phyloP scores from a whole-genome alignment of 352 stramenopile genomes.

The Phytophthora gonapodyides region DNA sequence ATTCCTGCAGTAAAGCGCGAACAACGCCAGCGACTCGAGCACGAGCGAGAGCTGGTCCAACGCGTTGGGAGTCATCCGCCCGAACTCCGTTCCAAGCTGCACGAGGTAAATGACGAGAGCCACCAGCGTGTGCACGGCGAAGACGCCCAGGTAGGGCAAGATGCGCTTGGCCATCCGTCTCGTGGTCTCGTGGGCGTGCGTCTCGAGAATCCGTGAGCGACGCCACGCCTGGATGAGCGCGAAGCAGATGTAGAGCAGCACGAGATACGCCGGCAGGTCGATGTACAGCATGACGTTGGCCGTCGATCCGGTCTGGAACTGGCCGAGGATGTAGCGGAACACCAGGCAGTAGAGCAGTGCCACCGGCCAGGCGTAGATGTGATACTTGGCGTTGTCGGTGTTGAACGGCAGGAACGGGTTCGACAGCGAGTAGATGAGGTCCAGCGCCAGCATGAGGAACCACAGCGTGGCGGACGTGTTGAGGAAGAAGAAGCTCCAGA shows the following conservation, averaged over 20 bases:
- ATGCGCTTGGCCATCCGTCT: conserved; percentile 86
- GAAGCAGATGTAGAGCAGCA: conserved; percentile 67
- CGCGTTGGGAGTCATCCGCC: conserved; percentile 55
- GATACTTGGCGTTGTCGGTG: conserved; percentile 84
- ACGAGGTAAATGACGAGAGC: conserved; percentile 60
- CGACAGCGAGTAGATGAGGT: conserved; percentile 87
- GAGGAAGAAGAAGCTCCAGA: conserved; percentile 88
- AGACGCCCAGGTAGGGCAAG: conserved; percentile 75
- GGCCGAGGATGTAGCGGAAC: conserved; percentile 67
- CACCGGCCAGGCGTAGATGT: conserved; percentile 78
- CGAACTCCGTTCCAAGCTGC: conserved; percentile 37
- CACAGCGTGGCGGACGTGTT: conserved; percentile 76
- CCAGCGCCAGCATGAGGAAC: conserved; percentile 85
- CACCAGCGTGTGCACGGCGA: conserved; percentile 53
- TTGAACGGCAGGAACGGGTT: conserved; percentile 90
- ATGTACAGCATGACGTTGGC: conserved; percentile 71
- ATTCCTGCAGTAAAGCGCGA: conserved; percentile 78
- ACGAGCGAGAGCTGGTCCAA: conserved; percentile 78
- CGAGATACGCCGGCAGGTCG: conserved; percentile 66
- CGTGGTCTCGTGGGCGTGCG: conserved; percentile 76
- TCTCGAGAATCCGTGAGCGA: conserved; percentile 74
- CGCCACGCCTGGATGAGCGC: conserved; percentile 69
- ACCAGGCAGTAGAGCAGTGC: conserved; percentile 69
- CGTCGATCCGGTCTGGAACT: conserved; percentile 26
- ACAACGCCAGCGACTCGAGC: conserved; percentile 67